Evolutionary conservation across 768 basidiomycete genomes (phyloP).

Genomic region (Glaciozyma antarctica): DNA sequence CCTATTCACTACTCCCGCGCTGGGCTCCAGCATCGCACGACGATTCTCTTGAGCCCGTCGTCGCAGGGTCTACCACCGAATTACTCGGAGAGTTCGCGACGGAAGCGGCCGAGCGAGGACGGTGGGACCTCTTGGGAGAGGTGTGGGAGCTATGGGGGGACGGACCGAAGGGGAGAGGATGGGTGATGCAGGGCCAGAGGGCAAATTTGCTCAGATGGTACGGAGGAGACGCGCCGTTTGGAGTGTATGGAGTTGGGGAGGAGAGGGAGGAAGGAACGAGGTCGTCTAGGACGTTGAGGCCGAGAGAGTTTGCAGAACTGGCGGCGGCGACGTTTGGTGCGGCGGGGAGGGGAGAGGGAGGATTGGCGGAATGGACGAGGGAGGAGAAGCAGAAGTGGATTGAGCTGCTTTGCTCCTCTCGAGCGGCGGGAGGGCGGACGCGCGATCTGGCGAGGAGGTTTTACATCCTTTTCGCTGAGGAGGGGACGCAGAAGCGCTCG

Average conservation of each 20-base stretch:
- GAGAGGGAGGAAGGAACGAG: too few relatives aligned
- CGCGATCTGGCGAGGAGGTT: background rate
- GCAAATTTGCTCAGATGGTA: too few relatives aligned
- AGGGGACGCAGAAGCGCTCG: background rate
- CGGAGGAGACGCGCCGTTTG: too few relatives aligned
- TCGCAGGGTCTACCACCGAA: background rate
- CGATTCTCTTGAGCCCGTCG: background rate
- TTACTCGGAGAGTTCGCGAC: background rate
- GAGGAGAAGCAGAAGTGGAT: background rate
- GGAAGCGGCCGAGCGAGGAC: background rate
- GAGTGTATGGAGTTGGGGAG: too few relatives aligned
- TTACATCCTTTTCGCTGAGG: background rate
- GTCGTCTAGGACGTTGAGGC: too few relatives aligned
- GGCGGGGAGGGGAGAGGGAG: background rate
- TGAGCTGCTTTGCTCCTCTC: background rate
- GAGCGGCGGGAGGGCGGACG: background rate
- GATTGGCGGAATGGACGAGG: background rate
- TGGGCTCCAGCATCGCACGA: background rate
- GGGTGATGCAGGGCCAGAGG: too few relatives aligned
- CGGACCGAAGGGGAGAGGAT: too few relatives aligned
- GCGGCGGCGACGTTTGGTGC: background rate
- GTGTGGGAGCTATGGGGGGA: background rate
- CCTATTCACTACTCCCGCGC: background rate
- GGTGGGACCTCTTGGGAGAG: background rate
- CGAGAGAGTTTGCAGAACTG: background rate